phyloP scores from a whole-genome alignment of 2,329 filamentous ascomycete genomes.

The Nigrograna mackinnonii region DNA sequence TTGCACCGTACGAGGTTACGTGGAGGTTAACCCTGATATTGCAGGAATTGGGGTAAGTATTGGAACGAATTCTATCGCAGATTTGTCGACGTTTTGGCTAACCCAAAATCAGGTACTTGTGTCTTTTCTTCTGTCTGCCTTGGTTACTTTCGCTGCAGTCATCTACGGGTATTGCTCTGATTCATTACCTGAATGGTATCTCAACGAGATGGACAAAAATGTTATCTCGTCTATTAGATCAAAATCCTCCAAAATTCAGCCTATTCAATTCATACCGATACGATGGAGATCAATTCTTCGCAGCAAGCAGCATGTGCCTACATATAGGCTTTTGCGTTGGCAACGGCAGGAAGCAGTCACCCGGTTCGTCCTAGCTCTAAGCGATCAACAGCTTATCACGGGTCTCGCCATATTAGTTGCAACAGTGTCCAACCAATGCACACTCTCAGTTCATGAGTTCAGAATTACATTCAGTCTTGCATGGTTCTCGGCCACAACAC shows the following conservation, averaged over 20 bases:
- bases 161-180: slow-evolving; percentile 17
- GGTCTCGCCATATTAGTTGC: slow-evolving; percentile 22
- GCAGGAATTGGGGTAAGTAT: slow-evolving; percentile 16
- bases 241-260: background rate
- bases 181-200: slow-evolving; percentile 13
- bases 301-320: background rate
- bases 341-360: slow-evolving; percentile 16
- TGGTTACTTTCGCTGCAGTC: slow-evolving; percentile 15
- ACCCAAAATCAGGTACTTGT: slow-evolving; percentile 10
- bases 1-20: background rate
- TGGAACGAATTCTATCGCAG: background rate
- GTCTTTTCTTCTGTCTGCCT: slow-evolving; percentile 15
- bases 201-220: slow-evolving; percentile 13
- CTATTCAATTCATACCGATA: background rate
- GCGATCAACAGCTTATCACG: slow-evolving; percentile 25
- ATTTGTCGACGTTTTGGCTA: background rate
- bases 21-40: slow-evolving; percentile 8
- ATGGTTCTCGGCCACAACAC: slow-evolving; percentile 27
- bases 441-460: slow-evolving; percentile 16
- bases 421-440: slow-evolving; percentile 18
- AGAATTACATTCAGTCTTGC: slow-evolving; percentile 18
- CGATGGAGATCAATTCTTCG: background rate
- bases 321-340: slow-evolving; percentile 6
- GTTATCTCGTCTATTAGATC: slow-evolving; percentile 11
- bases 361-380: slow-evolving; percentile 26